Evolutionary conservation across 768 basidiomycete genomes (phyloP).

Genomic region (Lactarius vividus): DNA sequence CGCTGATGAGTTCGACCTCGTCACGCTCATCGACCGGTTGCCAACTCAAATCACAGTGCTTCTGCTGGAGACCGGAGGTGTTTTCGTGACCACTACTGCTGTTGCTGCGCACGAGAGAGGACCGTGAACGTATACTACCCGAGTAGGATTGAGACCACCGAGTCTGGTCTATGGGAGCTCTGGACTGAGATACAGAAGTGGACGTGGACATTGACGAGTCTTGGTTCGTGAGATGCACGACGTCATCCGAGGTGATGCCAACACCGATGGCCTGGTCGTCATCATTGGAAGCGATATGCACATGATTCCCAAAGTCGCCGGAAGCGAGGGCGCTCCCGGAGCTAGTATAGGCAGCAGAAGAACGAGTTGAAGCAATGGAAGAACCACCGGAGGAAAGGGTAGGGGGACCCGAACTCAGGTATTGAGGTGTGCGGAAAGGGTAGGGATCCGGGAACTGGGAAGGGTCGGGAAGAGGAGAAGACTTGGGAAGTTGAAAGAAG

Average conservation of each 20-base stretch:
- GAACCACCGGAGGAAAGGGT: conserved; percentile 70
- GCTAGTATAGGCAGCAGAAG: conserved; percentile 76
- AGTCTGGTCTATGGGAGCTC: conserved; percentile 57
- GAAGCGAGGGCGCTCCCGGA: conserved; percentile 60
- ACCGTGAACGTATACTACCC: conserved; percentile 61
- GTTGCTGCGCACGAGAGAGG: conserved; percentile 60
- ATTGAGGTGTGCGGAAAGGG: conserved; percentile 53
- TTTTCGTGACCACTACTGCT: conserved; percentile 40
- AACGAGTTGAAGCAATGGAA: conserved; percentile 67
- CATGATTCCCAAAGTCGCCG: conserved; percentile 55
- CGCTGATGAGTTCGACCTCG: conserved; percentile 57
- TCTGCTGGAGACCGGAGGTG: conserved; percentile 51
- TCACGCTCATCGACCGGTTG: conserved; percentile 70
- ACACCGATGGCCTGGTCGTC: conserved; percentile 56
- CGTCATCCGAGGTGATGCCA: conserved; percentile 64
- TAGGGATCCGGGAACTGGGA: conserved; percentile 71
- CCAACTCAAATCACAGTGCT: conserved; percentile 75
- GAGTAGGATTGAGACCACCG: conserved; percentile 77
- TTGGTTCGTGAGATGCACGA: conserved; percentile 57
- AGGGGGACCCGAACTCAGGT: conserved; percentile 46
- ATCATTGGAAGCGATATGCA: conserved; percentile 60
- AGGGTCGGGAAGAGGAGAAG: conserved; percentile 57
- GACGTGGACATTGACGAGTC: conserved; percentile 47
- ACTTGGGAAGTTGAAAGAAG: conserved; percentile 43
- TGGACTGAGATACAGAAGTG: conserved; percentile 45